Percentiles rank a stretch among this genome's conserved stretches.
These are phyloP conservation scores for Echria macrotheca DNA, from an alignment of 495 filamentous ascomycete species.

Conservation along the genomic window DNA sequence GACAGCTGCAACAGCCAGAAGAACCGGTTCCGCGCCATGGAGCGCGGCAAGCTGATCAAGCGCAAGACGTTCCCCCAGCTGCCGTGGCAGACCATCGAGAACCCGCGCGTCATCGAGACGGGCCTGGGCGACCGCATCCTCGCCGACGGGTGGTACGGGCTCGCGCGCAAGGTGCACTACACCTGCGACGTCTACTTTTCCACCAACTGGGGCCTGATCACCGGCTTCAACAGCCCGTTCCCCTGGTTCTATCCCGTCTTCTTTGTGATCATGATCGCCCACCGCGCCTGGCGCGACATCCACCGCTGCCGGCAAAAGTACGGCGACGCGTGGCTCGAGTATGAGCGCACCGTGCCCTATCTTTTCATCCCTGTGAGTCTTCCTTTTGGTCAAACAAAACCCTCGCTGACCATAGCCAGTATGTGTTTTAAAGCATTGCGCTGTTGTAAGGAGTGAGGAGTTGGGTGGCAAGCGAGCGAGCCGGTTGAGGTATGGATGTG, in stretches of 20 bases:
- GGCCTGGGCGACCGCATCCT: conserved; percentile 74
- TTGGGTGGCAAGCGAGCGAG: too few species aligned
- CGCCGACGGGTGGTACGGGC: conserved; percentile 88
- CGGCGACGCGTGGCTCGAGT: conserved; percentile 86
- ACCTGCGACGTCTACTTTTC: conserved; percentile 86
- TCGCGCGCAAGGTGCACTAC: conserved; percentile 94
- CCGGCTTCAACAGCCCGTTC: conserved; percentile 70
- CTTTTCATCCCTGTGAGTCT: conserved; percentile 90
- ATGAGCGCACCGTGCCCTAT: conserved; percentile 82
- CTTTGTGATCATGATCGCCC: conserved; percentile 85
- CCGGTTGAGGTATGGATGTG: too few species aligned
- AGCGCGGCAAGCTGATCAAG: conserved; percentile 64
- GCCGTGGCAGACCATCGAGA: conserved; percentile 79
- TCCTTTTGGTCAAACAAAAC: too few species aligned
- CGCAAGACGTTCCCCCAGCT: conserved; percentile 91
- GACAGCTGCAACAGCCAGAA: conserved; percentile 90
- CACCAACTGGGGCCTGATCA: conserved; percentile 52
- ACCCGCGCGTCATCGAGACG: conserved; percentile 81
- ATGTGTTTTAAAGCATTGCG: conserved; percentile 31
- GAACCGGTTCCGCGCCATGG: conserved; percentile 81
- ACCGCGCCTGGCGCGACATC: conserved; percentile 83
- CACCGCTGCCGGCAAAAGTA: conserved; percentile 81
- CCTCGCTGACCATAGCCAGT: too few species aligned
- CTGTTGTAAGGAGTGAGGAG: too few species aligned
- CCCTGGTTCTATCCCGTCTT: conserved; percentile 97